These are phyloP conservation scores for Hortiboletus campestris DNA, from an alignment of 768 basidiomycete species.

Conservation along the genomic window DNA sequence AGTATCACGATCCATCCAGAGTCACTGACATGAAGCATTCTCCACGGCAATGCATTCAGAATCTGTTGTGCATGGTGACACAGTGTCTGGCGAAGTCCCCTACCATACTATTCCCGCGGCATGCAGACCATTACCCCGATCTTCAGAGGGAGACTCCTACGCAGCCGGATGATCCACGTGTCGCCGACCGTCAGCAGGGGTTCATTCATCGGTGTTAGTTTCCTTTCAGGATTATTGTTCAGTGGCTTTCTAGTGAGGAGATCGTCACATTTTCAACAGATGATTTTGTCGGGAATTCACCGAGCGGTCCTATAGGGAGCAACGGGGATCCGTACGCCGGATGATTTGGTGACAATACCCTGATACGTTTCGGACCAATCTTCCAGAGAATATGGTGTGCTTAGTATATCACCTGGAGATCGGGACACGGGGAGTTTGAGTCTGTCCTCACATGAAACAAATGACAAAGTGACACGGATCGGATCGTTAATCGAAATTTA, in stretches of 20 bases:
- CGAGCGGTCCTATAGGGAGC: too few species aligned
- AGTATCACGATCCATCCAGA: background rate
- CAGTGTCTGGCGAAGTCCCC: constrained; percentile 1
- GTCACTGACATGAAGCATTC: background rate
- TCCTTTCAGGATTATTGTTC: background rate
- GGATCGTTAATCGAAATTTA: too few species aligned
- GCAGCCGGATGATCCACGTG: background rate
- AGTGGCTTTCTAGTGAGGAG: constrained; percentile 3
- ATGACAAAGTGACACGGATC: background rate
- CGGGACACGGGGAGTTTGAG: too few species aligned
- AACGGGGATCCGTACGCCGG: too few species aligned
- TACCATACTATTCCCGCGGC: constrained; percentile 1
- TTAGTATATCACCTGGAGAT: too few species aligned
- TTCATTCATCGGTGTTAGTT: constrained; percentile 8
- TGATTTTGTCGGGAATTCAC: background rate
- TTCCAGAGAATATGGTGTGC: too few species aligned
- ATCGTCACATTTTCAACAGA: background rate
- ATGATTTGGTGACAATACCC: background rate
- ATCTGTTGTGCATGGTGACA: background rate
- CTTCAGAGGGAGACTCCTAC: background rate
- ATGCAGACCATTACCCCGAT: constrained; percentile 1
- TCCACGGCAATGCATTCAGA: background rate
- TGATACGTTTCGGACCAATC: background rate
- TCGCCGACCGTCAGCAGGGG: constrained; percentile 4
- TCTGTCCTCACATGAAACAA: background rate